phyloP scores from a whole-genome alignment of 2,329 filamentous ascomycete species.

The Sclerotiophoma versabilis region DNA sequence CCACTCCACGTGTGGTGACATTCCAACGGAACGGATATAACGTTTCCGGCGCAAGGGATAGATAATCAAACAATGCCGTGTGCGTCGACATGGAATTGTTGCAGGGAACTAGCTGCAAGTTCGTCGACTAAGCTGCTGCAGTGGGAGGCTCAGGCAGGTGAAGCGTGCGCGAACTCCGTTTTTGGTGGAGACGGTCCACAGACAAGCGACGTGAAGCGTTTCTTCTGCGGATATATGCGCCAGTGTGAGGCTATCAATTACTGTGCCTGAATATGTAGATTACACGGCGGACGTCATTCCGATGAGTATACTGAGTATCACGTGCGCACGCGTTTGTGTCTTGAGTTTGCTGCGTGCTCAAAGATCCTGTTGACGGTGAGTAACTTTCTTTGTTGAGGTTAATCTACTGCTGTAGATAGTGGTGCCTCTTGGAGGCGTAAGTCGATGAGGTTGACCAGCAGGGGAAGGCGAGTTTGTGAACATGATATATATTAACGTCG shows the following conservation, averaged over 20 bases:
- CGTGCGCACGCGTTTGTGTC: too few relatives aligned
- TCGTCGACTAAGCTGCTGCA: not conserved
- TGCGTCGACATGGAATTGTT: not conserved
- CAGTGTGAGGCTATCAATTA: too few relatives aligned
- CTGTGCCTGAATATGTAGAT: too few relatives aligned
- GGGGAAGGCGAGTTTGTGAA: not conserved
- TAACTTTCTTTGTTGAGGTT: not conserved
- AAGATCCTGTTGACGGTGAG: not conserved
- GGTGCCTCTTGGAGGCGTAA: not conserved
- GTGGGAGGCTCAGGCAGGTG: not conserved
- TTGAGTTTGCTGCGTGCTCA: too few relatives aligned
- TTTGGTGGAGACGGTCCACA: too few relatives aligned
- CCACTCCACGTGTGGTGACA: too few relatives aligned
- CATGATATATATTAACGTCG: slow-evolving; percentile 7
- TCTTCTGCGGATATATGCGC: too few relatives aligned
- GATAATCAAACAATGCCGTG: not conserved
- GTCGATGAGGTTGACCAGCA: not conserved
- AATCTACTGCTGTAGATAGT: not conserved
- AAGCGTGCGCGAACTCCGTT: too few relatives aligned
- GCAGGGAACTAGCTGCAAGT: not conserved
- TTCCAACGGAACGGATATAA: not conserved
- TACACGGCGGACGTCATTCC: too few relatives aligned
- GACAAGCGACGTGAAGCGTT: too few relatives aligned
- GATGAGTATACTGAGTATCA: too few relatives aligned
- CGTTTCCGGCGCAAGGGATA: not conserved